Evolutionary conservation across 805 yeast genomes (phyloP).

Genomic region (Candida takata): DNA sequence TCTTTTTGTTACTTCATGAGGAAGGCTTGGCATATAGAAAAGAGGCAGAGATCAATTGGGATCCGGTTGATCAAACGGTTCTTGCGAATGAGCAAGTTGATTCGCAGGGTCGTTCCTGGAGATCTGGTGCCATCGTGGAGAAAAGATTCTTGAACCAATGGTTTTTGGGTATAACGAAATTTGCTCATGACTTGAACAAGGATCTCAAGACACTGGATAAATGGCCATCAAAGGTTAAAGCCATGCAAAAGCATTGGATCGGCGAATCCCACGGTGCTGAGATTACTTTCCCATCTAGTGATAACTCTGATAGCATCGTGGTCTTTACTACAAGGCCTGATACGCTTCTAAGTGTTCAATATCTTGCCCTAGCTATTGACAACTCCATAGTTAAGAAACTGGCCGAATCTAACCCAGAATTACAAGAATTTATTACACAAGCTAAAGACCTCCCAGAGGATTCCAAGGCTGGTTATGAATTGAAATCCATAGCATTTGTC

Average conservation of each 20-base stretch:
- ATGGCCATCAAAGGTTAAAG: conserved; percentile 87
- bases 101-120: conserved; percentile 85
- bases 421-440: conserved; percentile 40
- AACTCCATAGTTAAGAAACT: conserved; percentile 51
- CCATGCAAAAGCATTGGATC: conserved; percentile 93
- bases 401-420: conserved; percentile 31
- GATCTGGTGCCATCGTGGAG: conserved; percentile 94
- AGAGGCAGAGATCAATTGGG: conserved; percentile 94
- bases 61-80: conserved; percentile 91
- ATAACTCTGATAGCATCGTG: conserved; percentile 26
- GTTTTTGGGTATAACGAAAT: conserved; percentile 87
- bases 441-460: conserved; percentile 34
- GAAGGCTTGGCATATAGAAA: conserved; percentile 80
- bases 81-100: conserved; percentile 97
- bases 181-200: conserved; percentile 55
- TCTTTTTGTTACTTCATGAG: conserved; percentile 66
- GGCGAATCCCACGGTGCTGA: conserved; percentile 82
- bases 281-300: conserved; percentile 40
- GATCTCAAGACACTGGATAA: conserved; percentile 56
- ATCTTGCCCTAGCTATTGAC: conserved; percentile 65
- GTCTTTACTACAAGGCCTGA: conserved; percentile 90
- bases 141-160: conserved; percentile 78
- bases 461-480: conserved; percentile 53
- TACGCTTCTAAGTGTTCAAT: conserved; percentile 78
- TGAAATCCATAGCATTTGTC: conserved; percentile 36